phyloP scores from a whole-genome alignment of 345 rosid genomes.

The Melaleuca alternifolia region DNA sequence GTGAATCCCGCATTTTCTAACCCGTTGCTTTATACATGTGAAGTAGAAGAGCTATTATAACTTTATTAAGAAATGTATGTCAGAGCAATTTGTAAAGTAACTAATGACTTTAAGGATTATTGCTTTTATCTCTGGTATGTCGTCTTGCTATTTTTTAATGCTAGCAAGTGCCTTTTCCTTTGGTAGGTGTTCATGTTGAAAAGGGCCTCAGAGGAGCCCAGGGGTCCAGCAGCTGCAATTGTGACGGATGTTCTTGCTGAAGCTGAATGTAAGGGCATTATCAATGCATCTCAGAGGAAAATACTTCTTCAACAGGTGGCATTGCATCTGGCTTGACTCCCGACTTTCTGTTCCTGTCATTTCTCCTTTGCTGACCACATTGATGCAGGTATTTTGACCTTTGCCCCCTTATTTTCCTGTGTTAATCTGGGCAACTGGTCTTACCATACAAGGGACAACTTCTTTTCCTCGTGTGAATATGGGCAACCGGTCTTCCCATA shows the following conservation, averaged over 20 bases:
- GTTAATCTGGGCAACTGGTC: neutral
- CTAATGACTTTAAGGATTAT: neutral
- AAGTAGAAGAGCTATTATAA: neutral
- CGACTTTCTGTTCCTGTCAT: neutral
- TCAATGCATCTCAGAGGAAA: conserved; percentile 53
- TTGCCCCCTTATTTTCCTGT: neutral
- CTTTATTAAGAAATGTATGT: neutral
- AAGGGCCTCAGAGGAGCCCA: conserved; percentile 51
- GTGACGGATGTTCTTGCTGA: conserved; percentile 59
- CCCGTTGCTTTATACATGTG: neutral
- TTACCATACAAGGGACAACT: neutral
- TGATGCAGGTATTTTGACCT: neutral
- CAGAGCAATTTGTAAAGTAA: neutral
- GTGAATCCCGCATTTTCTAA: neutral
- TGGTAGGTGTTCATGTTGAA: conserved; percentile 54
- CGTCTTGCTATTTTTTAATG: neutral
- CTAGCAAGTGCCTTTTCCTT: neutral
- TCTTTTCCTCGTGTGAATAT: neutral
- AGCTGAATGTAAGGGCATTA: conserved; percentile 60
- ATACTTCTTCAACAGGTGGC: conserved; percentile 52
- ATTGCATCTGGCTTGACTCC: conserved; percentile 22
- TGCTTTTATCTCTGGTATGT: neutral
- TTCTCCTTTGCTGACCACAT: neutral
- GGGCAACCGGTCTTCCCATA: neutral
- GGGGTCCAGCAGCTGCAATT: conserved; percentile 59